phyloP scores from a whole-genome alignment of 1,284 basidiomycete genomes.

The Naganishia sp. region DNA sequence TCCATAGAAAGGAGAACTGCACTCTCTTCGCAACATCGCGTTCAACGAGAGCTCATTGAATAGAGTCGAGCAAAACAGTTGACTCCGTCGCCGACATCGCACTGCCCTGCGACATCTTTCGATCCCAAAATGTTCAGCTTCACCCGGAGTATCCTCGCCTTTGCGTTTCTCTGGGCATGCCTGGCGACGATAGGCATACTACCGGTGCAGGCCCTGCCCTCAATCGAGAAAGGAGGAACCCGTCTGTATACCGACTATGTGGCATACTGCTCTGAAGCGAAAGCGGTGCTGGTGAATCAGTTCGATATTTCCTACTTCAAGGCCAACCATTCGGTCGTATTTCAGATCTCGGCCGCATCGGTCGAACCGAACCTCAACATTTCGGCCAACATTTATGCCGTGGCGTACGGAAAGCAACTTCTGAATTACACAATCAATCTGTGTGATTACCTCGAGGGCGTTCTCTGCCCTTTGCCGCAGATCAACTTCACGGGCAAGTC shows the following conservation, averaged over 20 bases:
- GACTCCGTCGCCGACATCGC: neutral
- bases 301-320: slow-evolving; percentile 76
- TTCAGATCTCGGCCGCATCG: slow-evolving; percentile 46
- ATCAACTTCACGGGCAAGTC: slow-evolving; percentile 75
- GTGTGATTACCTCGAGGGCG: slow-evolving; percentile 71
- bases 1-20: too few species aligned
- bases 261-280: slow-evolving; percentile 79
- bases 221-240: slow-evolving; percentile 21
- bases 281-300: slow-evolving; percentile 73
- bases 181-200: slow-evolving; percentile 7
- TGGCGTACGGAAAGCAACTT: slow-evolving; percentile 75
- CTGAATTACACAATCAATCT: slow-evolving; percentile 72
- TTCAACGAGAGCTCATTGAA: too few species aligned
- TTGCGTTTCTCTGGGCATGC: slow-evolving; percentile 15
- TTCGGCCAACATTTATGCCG: slow-evolving; percentile 72
- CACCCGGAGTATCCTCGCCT: neutral
- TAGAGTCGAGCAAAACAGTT: too few species aligned
- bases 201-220: neutral
- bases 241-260: slow-evolving; percentile 75
- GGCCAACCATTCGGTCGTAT: slow-evolving; percentile 59
- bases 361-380: slow-evolving; percentile 70
- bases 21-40: too few species aligned
- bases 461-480: slow-evolving; percentile 81
- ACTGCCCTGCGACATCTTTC: neutral
- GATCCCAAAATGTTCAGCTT: neutral